These are phyloP conservation scores for Ustilago lituana DNA, from an alignment of 1,284 basidiomycete species.

Conservation along the genomic window DNA sequence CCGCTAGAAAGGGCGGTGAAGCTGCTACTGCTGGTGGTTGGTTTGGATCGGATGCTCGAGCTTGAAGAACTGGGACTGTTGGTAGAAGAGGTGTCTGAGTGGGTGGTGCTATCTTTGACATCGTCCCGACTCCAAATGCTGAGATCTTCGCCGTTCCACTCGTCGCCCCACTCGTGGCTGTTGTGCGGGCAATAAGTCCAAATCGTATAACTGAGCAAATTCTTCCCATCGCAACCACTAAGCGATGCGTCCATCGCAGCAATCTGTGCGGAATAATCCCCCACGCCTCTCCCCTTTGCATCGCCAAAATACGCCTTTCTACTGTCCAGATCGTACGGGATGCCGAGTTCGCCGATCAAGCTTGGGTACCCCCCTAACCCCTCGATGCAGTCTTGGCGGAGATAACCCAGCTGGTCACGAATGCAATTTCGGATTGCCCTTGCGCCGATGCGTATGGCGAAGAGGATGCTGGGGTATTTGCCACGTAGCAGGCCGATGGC, in stretches of 20 bases:
- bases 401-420: conserved; percentile 82
- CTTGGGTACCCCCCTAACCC: conserved; percentile 80
- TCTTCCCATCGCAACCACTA: conserved; percentile 85
- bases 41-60: conserved; percentile 14
- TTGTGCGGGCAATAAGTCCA: conserved; percentile 87
- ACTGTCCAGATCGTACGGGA: conserved; percentile 88
- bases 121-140: conserved; percentile 86
- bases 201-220: conserved; percentile 82
- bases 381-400: conserved; percentile 77
- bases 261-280: conserved; percentile 81
- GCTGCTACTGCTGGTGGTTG: conserved; percentile 9
- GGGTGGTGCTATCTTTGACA: conserved; percentile 67
- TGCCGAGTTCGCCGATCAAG: conserved; percentile 94
- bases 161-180: conserved; percentile 88
- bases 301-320: conserved; percentile 76
- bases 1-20: conserved; percentile 13
- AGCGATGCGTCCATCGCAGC: conserved; percentile 90
- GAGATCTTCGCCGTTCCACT: conserved; percentile 95
- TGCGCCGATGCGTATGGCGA: conserved; percentile 77
- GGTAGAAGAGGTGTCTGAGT: conserved; percentile 6
- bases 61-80: conserved; percentile 9
- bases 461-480: conserved; percentile 75
- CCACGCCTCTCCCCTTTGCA: conserved; percentile 51
- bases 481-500: conserved; percentile 79
- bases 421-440: conserved; percentile 81